These are phyloP conservation scores for Przewalskia tangutica DNA, from an alignment of 257 asterid genomes.

Conservation along the genomic window DNA sequence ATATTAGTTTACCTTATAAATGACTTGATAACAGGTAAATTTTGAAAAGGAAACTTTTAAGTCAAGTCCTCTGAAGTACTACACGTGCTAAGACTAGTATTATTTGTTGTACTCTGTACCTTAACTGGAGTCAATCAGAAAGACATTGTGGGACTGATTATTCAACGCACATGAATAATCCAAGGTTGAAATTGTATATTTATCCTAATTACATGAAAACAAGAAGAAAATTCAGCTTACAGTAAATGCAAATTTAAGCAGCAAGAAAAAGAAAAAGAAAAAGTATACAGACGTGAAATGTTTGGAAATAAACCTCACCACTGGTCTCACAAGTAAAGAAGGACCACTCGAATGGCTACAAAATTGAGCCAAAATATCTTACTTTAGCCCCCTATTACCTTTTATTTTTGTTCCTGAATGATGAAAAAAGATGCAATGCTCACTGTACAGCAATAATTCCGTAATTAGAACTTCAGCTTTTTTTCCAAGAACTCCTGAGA, in stretches of 20 bases:
- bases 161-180: too few relatives aligned
- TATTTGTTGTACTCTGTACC: not conserved
- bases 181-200: too few relatives aligned
- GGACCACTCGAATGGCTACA: not conserved
- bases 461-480: slow-evolving; percentile 1
- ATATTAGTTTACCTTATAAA: too few relatives aligned
- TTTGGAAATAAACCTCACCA: not conserved
- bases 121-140: too few relatives aligned
- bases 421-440: not conserved
- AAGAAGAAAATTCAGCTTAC: not conserved
- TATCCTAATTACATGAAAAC: not conserved
- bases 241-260: not conserved
- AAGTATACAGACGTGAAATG: not conserved
- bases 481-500: not conserved
- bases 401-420: not conserved
- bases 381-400: not conserved
- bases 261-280: not conserved
- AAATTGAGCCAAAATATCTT: not conserved
- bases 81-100: not conserved
- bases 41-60: too few relatives aligned
- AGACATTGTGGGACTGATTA: too few relatives aligned
- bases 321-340: not conserved
- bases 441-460: not conserved
- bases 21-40: too few relatives aligned
- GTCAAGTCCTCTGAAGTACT: too few relatives aligned